These are phyloP conservation scores for Hymenoscyphus albidus DNA, from an alignment of 2,329 filamentous ascomycete genomes.

Conservation along the genomic window DNA sequence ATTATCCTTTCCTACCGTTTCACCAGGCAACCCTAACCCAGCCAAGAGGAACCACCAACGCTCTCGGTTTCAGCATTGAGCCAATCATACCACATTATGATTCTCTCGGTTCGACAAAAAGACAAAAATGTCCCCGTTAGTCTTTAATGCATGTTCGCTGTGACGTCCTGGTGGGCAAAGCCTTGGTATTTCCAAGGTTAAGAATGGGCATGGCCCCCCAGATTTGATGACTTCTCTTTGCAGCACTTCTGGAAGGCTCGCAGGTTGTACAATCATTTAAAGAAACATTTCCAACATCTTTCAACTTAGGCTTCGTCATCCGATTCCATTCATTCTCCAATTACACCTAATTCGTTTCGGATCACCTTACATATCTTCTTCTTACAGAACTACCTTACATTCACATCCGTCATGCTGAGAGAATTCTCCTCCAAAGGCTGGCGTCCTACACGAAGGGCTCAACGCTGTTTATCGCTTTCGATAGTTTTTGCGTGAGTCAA, in stretches of 20 bases:
- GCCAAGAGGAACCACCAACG: not conserved
- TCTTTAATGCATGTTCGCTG: not conserved
- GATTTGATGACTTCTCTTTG: not conserved
- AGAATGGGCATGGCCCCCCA: not conserved
- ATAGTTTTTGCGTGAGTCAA: constrained; percentile 23
- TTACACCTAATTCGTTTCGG: not conserved
- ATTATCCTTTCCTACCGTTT: not conserved
- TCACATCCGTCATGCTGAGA: constrained; percentile 12
- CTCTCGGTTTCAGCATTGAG: not conserved
- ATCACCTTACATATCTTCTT: not conserved
- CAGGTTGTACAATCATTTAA: constrained; percentile 1
- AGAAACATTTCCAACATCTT: constrained; percentile 1
- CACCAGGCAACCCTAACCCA: not conserved
- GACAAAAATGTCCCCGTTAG: not conserved
- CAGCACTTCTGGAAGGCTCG: constrained; percentile 1
- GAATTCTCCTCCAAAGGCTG: constrained; percentile 17
- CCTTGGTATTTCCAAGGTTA: not conserved
- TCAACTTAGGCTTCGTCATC: not conserved
- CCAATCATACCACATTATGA: not conserved
- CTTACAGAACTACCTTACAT: not conserved
- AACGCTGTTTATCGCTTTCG: constrained; percentile 22
- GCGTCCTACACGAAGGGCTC: constrained; percentile 13
- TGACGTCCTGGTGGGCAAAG: not conserved
- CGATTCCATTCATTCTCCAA: not conserved
- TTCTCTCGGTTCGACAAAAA: not conserved